Percentiles rank a stretch among this genome's conserved stretches.
phyloP scores from a whole-genome alignment of 345 rosid species.

The Kandelia obovata region DNA sequence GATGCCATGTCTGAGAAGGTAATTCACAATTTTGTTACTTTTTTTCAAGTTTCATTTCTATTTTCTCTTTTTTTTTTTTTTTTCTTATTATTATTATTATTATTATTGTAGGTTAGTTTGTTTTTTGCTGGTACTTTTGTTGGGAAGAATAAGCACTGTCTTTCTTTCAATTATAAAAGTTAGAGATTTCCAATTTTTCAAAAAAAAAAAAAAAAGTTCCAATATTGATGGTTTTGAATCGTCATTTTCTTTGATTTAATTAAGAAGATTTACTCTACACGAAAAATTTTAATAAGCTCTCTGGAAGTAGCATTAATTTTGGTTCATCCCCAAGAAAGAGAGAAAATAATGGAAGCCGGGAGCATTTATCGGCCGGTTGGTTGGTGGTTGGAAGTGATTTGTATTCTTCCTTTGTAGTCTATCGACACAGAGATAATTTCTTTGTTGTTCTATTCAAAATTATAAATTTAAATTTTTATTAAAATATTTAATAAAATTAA shows the following conservation, averaged over 20 bases:
- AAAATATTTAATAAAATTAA: too few species aligned
- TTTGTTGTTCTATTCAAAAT: too few species aligned
- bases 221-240: neutral
- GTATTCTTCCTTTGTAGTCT: neutral
- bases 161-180: too few species aligned
- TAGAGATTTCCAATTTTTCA: too few species aligned
- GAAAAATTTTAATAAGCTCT: neutral
- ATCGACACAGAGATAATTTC: too few species aligned
- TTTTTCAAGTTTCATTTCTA: neutral
- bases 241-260: neutral
- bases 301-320: neutral
- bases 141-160: too few species aligned
- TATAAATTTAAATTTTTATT: too few species aligned
- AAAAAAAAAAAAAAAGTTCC: too few species aligned
- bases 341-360: neutral
- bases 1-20: constrained; percentile 99
- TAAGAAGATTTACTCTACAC: too few species aligned
- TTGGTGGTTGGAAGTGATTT: constrained; percentile 15
- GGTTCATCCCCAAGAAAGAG: neutral
- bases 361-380: constrained; percentile 37
- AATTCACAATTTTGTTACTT: neutral
- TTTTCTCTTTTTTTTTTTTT: neutral
- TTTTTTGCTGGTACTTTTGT: too few species aligned
- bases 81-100: too few species aligned
- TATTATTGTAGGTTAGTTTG: too few species aligned